Evolutionary conservation across 2,329 filamentous ascomycete species (phyloP), one percentile per base, ranked within the genome.

Genomic region (Claviceps fusiformis): DNA sequence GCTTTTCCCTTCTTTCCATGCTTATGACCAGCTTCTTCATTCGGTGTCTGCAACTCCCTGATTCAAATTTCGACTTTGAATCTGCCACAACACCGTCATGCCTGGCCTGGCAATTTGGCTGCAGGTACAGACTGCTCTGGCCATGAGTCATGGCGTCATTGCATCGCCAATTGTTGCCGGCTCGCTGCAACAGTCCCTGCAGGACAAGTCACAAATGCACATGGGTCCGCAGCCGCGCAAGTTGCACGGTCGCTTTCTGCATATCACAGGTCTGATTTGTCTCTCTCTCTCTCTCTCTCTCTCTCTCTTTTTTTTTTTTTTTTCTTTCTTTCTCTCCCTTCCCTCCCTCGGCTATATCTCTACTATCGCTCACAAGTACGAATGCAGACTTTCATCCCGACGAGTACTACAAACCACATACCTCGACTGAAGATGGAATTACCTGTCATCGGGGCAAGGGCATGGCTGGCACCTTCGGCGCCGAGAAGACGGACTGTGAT

Each of bases 401-500:
- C 68, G 81, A 82, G 47, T 87, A 88, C 70, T 98, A 96, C 76
- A 85, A 89, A 69, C 70, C 80, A 8, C 86, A 91, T 68, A 80
- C 88, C 11, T 86, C 87, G 29, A 87, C 87, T 48, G 75, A 79
- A 43, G 76, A 81, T 61, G 77, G 80, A 35, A 71, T 80, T 59
- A 85, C 86, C 58, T 98, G 93, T 70, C 93, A 98, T 66, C 79
- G 84, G 55, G 84, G 85, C 57, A 74, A 81, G 57, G 93, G 93
- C 13, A 74, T 81, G 6, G 87, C 92, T 8, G 92, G 91, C 49
- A 75, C 79, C 52, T 93, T 89, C 65, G 93, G 93, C 64, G 85
- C 90, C 55, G 88, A 93, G 69, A 89, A 84, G 1, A 87, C 87
- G 9, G 87, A 89, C 57, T 98, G 93, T 76, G 93, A 98, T 71